Evolutionary conservation across 169 alveolate genomes (phyloP).

Genomic region (Cryptosporidium parvum): DNA sequence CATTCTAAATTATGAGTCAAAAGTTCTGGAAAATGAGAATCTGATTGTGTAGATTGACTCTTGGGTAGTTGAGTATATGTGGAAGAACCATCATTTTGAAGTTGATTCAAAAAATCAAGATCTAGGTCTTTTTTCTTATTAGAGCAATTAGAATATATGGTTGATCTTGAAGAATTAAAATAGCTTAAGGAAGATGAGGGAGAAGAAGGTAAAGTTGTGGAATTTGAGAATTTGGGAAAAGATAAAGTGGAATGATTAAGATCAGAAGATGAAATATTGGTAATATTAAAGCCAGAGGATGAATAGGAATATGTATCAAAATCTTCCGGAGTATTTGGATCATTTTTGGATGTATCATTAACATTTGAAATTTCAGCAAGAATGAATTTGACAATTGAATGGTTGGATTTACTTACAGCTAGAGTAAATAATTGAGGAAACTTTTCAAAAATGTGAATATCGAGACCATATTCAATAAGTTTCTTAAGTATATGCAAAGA

Average conservation of each 20-base stretch:
- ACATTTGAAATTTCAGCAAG: background rate
- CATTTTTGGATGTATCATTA: background rate
- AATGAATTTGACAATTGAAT: slow-evolving; percentile 32
- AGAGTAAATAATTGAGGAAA: slow-evolving; percentile 54
- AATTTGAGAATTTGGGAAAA: background rate
- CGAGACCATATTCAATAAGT: slow-evolving; percentile 38
- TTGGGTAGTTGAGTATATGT: background rate
- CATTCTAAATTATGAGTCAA: background rate
- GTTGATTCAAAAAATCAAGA: background rate
- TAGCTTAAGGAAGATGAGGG: background rate
- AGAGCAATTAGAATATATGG: background rate
- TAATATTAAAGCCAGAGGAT: background rate
- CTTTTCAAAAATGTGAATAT: slow-evolving; percentile 29
- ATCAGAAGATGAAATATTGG: background rate
- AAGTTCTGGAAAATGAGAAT: background rate
- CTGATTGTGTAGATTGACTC: background rate
- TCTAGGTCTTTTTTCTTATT: background rate
- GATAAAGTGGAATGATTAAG: background rate
- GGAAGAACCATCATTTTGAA: background rate
- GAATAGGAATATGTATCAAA: background rate
- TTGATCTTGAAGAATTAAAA: background rate
- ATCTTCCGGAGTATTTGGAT: background rate
- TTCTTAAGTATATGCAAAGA: slow-evolving; percentile 32
- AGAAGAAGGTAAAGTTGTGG: background rate
- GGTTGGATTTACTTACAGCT: slow-evolving; percentile 54